phyloP scores from a whole-genome alignment of 2,329 filamentous ascomycete species.

The Lanzia echinophila region DNA sequence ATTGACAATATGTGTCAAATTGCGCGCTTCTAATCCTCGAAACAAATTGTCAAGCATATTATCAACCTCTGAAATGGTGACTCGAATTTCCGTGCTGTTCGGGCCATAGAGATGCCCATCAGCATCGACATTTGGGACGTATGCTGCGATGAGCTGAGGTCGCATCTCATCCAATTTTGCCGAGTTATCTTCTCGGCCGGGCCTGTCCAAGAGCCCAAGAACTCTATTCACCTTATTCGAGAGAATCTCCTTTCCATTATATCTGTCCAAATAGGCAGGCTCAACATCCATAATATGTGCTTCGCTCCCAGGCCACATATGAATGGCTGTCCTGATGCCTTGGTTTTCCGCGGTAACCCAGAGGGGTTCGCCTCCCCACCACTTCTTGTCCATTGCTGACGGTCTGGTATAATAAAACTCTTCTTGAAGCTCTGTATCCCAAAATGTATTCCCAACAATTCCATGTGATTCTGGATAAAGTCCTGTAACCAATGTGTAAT shows the following conservation, averaged over 20 bases:
- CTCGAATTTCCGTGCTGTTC: slow-evolving; percentile 84
- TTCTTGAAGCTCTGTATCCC: slow-evolving; percentile 68
- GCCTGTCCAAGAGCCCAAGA: slow-evolving; percentile 76
- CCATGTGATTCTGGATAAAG: slow-evolving; percentile 90
- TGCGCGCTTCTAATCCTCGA: slow-evolving; percentile 67
- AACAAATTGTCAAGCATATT: slow-evolving; percentile 74
- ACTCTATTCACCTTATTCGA: slow-evolving; percentile 71
- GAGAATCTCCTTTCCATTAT: slow-evolving; percentile 69
- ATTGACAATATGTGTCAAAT: slow-evolving; percentile 85
- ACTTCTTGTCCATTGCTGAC: slow-evolving; percentile 69
- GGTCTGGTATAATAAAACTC: slow-evolving; percentile 88
- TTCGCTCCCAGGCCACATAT: slow-evolving; percentile 99
- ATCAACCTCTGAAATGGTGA: slow-evolving; percentile 75
- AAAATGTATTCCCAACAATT: slow-evolving; percentile 90
- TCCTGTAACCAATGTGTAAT: slow-evolving; percentile 89
- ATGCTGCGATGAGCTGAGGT: slow-evolving; percentile 87
- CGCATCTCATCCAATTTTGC: slow-evolving; percentile 49
- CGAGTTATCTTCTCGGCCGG: slow-evolving; percentile 57
- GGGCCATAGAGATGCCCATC: slow-evolving; percentile 86
- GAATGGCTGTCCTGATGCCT: slow-evolving; percentile 71
- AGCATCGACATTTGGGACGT: slow-evolving; percentile 85
- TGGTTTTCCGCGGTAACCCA: slow-evolving; percentile 90
- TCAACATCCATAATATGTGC: slow-evolving; percentile 71
- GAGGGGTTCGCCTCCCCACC: slow-evolving; percentile 92
- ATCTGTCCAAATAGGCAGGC: slow-evolving; percentile 77